Evolutionary conservation across 2,329 filamentous ascomycete genomes (phyloP), one percentile per base, ranked within the genome.

Genomic region (Hymenoscyphus fructigenus): DNA sequence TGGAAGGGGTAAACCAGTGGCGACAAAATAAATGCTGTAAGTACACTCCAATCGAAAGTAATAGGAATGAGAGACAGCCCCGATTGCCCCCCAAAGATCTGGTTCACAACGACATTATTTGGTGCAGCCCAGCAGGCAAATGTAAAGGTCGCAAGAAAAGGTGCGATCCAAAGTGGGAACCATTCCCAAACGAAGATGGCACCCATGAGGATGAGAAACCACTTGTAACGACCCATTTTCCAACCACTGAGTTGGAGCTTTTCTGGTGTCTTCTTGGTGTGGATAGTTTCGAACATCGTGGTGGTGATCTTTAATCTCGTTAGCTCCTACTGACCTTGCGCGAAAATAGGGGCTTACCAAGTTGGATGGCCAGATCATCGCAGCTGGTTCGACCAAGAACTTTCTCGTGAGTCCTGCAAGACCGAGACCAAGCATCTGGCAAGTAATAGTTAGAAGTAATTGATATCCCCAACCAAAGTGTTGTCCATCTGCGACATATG

Each of bases 21-120:
- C n/a, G 61, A 63, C 71, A 66, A 63, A 26, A 65, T 55, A 61
- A 63, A 70, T 26, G 65, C 65, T 5, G 71, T 83, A 61, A 91
- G 83, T 70, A 91, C 88, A 5, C 88, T 88, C 89, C 90, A 92
- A 78, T 92, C 90, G 72, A 92, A 91, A 0, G 89, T 91, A 36
- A 92, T 85, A 1, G 90, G 89, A 6, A 92, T 77, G 32, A 92
- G 72, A 0, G 87, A 90, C 3, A 92, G 68, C 0, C 90, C 90
- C 0, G 86, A 89, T 34, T 65, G 60, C 1, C 88, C 88, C 1
- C 90, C 90, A 69, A 92, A 92, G 1, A 92, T 73, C 74, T 92
- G 89, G 69, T 92, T 93, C 47, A 92, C 76, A 28, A 44, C 78
- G 0, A 85, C 80, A 65, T 85, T 91, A 59, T 91, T 80, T 0